Conservation (phyloP, 345 rosid genomes). For the Citropsis articulata region DNA sequence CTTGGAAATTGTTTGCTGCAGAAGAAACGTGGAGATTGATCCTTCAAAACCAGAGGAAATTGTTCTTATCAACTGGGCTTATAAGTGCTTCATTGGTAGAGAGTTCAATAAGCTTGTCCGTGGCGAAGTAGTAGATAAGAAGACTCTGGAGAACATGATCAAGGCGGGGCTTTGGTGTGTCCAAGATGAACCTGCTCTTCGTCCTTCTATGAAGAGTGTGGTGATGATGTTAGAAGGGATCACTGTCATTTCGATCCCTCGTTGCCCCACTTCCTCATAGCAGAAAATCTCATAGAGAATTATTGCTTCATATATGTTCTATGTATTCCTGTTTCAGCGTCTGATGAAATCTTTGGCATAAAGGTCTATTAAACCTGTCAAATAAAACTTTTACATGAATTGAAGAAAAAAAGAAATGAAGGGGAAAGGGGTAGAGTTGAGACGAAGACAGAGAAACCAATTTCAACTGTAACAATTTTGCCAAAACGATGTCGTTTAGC, state of each 20-base stretch:
- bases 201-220: background rate
- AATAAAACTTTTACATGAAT: no score
- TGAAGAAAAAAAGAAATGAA: no score
- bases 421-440: no score
- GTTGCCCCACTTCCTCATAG: background rate
- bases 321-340: no score
- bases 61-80: background rate
- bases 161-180: background rate
- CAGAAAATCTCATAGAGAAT: no score
- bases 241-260: background rate
- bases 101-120: slow-evolving; percentile 8
- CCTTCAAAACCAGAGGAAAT: slow-evolving; percentile 2
- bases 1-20: slow-evolving; percentile 22
- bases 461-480: no score
- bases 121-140: background rate
- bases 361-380: no score
- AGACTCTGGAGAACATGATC: background rate
- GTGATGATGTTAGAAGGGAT: slow-evolving; percentile 3
- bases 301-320: no score
- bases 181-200: slow-evolving; percentile 4
- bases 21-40: slow-evolving; percentile 13
- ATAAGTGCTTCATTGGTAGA: background rate
- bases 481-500: no score
- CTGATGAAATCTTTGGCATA: no score
- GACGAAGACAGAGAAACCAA: no score